phyloP scores from a whole-genome alignment of 768 basidiomycete species.

The Leucocoprinus leucothites region DNA sequence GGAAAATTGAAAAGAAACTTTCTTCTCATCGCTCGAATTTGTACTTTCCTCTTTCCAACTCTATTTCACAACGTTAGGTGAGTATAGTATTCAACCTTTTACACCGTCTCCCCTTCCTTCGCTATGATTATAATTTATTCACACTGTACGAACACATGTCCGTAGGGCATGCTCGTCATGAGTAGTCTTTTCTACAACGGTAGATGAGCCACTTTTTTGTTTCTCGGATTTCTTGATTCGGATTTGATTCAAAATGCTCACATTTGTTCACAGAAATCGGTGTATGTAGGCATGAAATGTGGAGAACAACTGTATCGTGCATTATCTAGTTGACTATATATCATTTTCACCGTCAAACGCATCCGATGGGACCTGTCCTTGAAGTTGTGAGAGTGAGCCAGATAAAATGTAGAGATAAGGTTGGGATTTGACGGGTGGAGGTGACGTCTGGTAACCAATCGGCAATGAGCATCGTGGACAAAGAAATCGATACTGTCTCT shows the following conservation, averaged over 20 bases:
- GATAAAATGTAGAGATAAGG: slow-evolving; percentile 78
- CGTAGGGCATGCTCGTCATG: slow-evolving; percentile 40
- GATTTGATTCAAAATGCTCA: neutral
- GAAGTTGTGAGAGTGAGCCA: slow-evolving; percentile 83
- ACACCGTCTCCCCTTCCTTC: slow-evolving; percentile 16
- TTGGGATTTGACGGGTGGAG: slow-evolving; percentile 73
- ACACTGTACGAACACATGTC: slow-evolving; percentile 69
- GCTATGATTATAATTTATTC: slow-evolving; percentile 62
- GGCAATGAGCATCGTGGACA: slow-evolving; percentile 67
- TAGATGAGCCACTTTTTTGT: slow-evolving; percentile 57
- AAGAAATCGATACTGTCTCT: slow-evolving; percentile 70
- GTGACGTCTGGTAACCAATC: slow-evolving; percentile 74
- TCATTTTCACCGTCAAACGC: slow-evolving; percentile 69
- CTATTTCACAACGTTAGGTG: slow-evolving; percentile 15
- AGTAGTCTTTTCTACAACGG: slow-evolving; percentile 72
- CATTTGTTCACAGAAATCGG: neutral
- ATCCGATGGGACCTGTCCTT: slow-evolving; percentile 82
- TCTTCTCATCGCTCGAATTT: too few relatives aligned
- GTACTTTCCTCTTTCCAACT: too few relatives aligned
- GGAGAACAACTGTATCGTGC: neutral
- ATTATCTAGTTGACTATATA: slow-evolving; percentile 13
- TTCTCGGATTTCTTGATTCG: slow-evolving; percentile 4
- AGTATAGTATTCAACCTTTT: slow-evolving; percentile 16
- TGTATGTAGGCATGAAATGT: neutral
- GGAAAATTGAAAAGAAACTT: too few relatives aligned